phyloP scores from a whole-genome alignment of 768 basidiomycete species.

The Tephrocybe rancida region DNA sequence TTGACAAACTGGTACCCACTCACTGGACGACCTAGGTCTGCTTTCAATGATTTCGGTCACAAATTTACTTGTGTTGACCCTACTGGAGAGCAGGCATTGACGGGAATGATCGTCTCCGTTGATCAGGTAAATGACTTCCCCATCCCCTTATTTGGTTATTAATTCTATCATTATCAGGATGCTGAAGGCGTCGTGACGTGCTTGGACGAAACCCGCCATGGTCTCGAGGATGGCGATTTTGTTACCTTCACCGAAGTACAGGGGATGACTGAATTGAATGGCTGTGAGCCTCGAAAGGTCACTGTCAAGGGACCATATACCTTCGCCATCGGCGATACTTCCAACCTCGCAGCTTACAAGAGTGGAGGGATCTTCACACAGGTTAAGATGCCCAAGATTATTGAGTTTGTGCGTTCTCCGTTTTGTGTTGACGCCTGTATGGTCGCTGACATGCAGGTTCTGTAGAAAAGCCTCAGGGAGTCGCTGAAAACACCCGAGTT shows the following conservation, averaged over 20 bases:
- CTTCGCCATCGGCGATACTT: slow-evolving; percentile 93
- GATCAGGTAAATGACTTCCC: slow-evolving; percentile 57
- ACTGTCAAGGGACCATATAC: slow-evolving; percentile 97
- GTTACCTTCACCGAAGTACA: slow-evolving; percentile 96
- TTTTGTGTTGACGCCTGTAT: neutral
- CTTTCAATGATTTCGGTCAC: slow-evolving; percentile 95
- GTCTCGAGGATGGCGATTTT: slow-evolving; percentile 97
- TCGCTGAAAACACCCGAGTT: slow-evolving; percentile 81
- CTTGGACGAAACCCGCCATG: slow-evolving; percentile 95
- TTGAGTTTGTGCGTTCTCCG: slow-evolving; percentile 80
- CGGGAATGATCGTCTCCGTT: slow-evolving; percentile 96
- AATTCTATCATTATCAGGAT: slow-evolving; percentile 48
- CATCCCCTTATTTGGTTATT: neutral
- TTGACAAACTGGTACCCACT: neutral
- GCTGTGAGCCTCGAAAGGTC: slow-evolving; percentile 88
- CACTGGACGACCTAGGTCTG: slow-evolving; percentile 56
- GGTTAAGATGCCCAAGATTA: slow-evolving; percentile 97
- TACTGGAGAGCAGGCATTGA: slow-evolving; percentile 94
- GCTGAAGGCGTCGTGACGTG: slow-evolving; percentile 94
- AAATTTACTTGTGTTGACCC: slow-evolving; percentile 96
- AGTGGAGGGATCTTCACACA: slow-evolving; percentile 95
- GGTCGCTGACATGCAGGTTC: neutral
- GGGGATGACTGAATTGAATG: slow-evolving; percentile 92
- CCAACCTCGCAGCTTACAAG: slow-evolving; percentile 73
- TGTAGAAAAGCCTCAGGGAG: slow-evolving; percentile 90